Evolutionary conservation across 495 filamentous ascomycete species (phyloP).

Genomic region (Cryomyces minteri): DNA sequence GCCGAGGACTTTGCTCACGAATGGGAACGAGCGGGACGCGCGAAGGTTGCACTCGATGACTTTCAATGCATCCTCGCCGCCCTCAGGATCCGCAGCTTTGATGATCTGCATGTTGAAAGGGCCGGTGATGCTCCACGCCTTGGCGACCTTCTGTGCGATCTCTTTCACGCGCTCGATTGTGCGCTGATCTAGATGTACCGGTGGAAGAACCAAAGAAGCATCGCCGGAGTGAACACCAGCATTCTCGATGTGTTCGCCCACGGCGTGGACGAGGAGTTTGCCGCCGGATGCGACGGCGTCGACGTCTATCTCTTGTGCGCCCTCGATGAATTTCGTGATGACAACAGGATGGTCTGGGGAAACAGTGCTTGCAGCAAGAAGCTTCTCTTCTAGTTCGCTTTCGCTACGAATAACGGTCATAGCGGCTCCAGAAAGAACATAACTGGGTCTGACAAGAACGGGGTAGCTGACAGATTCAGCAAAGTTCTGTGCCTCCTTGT

Average conservation of each 20-base stretch:
- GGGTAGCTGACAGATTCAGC: conserved; percentile 75
- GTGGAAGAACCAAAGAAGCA: conserved; percentile 80
- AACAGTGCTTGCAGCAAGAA: conserved; percentile 74
- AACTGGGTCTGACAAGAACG: conserved; percentile 83
- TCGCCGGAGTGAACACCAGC: conserved; percentile 96
- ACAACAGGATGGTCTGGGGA: conserved; percentile 93
- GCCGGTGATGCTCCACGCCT: conserved; percentile 91
- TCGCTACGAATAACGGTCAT: conserved; percentile 94
- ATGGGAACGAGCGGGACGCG: conserved; percentile 94
- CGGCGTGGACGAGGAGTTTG: conserved; percentile 76
- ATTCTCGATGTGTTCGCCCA: conserved; percentile 91
- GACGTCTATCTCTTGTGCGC: conserved; percentile 94
- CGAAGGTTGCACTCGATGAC: conserved; percentile 98
- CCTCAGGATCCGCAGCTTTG: conserved; percentile 56
- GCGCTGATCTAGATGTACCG: conserved; percentile 51
- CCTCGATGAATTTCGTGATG: conserved; percentile 97
- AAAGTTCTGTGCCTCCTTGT: conserved; percentile 70
- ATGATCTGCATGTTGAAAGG: conserved; percentile 99
- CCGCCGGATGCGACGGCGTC: conserved; percentile 84
- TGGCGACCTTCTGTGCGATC: conserved; percentile 88
- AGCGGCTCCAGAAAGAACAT: conserved; percentile 89
- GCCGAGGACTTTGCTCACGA: conserved; percentile 90
- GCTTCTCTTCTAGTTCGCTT: conserved; percentile 73
- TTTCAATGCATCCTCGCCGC: conserved; percentile 60
- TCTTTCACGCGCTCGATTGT: conserved; percentile 77